phyloP scores from a whole-genome alignment of 306 rosid genomes.

The Medicago ruthenica region DNA sequence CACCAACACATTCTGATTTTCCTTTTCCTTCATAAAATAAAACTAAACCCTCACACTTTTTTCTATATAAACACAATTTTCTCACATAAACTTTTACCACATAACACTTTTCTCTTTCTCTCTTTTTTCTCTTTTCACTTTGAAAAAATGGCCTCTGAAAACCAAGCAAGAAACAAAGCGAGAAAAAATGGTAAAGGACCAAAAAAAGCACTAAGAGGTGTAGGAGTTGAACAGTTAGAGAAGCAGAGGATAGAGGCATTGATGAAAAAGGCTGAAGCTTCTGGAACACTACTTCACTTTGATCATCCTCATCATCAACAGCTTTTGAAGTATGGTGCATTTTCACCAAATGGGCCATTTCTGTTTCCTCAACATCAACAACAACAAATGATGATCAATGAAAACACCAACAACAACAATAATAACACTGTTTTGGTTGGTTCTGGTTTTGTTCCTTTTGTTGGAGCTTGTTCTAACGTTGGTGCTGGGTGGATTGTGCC shows the following conservation, averaged over 20 bases:
- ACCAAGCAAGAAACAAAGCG: constrained; percentile 38
- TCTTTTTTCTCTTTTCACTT: neutral
- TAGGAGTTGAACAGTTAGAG: constrained; percentile 56
- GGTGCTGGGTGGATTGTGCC: constrained; percentile 34
- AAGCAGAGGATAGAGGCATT: no score
- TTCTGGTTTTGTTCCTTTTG: neutral
- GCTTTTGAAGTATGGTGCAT: constrained; percentile 47
- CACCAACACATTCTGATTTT: constrained; percentile 52
- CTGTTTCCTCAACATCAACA: constrained; percentile 27
- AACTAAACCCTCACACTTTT: constrained; percentile 32
- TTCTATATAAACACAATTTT: neutral
- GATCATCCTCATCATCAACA: neutral
- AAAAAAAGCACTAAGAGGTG: constrained; percentile 70
- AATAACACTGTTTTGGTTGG: neutral
- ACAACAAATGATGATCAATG: neutral
- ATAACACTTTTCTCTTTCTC: neutral
- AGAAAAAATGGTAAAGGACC: constrained; percentile 49
- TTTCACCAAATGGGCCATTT: constrained; percentile 24
- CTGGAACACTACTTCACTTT: neutral
- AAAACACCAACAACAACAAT: neutral
- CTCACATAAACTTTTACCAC: neutral
- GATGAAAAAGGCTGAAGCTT: constrained; percentile 23
- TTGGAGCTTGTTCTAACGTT: neutral
- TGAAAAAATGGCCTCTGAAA: neutral
- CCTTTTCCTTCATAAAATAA: constrained; percentile 32